Evolutionary conservation across 2,329 filamentous ascomycete species (phyloP), one percentile per base, ranked within the genome.

Genomic region (Dactylonectria macrodidyma): DNA sequence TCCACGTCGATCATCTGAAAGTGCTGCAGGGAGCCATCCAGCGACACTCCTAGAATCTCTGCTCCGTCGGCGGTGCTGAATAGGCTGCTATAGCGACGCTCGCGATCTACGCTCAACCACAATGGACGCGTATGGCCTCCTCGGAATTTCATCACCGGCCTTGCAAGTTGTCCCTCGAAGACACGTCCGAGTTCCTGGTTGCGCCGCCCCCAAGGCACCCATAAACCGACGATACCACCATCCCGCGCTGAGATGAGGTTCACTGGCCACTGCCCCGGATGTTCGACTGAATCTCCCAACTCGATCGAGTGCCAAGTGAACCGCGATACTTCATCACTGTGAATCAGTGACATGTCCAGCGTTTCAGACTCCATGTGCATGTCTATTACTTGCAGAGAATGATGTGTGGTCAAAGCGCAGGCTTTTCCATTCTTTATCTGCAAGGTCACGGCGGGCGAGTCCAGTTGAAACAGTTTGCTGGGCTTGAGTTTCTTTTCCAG

Each of bases 1-100:
- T 87, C 80, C 19, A 87, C 75, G 10, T 86, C 83, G 1, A 98
- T 81, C 14, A 95, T 81, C 1, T 88, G 88, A 73, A 98, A 92
- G 63, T 92, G 88, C 69, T 89, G 89, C 26, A 95, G 75, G 0
- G 91, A 89, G 1, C 93, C 93, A 74, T 93, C 90, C 38, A 94
- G 85, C 7, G 88, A 88, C 7, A 91, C 84, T 1, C 92, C 93
- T 38, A 95, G 78, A 64, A 90, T 81, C 67, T 90, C 88, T 5
- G 83, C 81, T 7, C 81, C 84, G 50, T 86, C 84, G 3, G 77
- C 69, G 1, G 82, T 83, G 69, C 80, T 85, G 5, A 80, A 77
- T 4, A 88, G 70, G 6, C 79, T 78, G 8, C 84, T 85, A 70
- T 84, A 88, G 12, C 78, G 81, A 19, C 78, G 77, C 11, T 62